Evolutionary conservation across 192 early-diverging fungal genomes (phyloP).

Genomic region (Cetraspora pellucida): DNA sequence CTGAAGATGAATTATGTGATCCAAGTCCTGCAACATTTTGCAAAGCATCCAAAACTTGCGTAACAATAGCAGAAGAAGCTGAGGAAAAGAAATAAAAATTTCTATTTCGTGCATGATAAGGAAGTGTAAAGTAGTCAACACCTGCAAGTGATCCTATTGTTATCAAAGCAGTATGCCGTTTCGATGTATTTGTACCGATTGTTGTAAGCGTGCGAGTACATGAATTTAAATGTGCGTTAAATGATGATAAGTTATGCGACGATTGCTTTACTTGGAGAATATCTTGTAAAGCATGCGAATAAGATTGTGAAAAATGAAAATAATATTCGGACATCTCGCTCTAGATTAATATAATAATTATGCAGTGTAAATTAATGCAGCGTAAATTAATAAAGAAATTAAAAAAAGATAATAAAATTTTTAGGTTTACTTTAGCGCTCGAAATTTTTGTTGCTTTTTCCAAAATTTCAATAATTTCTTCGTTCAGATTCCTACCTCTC

Average conservation of each 20-base stretch:
- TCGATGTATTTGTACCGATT: conserved; percentile 5
- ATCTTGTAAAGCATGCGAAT: conserved; percentile 27
- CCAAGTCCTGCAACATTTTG: conserved; percentile 35
- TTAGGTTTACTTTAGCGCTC: conserved; percentile 28
- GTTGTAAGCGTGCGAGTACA: conserved; percentile 30
- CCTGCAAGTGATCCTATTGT: conserved; percentile 38
- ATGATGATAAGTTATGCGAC: conserved; percentile 11
- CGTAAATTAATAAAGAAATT: not conserved
- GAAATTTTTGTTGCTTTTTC: conserved; percentile 27
- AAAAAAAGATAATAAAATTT: not conserved
- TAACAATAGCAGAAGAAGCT: conserved; percentile 9
- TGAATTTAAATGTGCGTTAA: conserved; percentile 16
- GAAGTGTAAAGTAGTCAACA: conserved; percentile 28
- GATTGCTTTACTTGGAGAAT: conserved; percentile 13
- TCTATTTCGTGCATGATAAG: not conserved
- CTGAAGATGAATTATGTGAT: not conserved
- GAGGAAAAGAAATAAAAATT: conserved; percentile 11
- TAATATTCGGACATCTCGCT: conserved; percentile 17
- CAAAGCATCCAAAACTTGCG: conserved; percentile 28
- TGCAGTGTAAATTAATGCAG: not conserved
- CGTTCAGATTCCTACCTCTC: not conserved
- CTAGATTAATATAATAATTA: conserved; percentile 14
- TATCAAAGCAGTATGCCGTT: conserved; percentile 35
- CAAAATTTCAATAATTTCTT: conserved; percentile 35
- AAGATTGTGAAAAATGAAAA: conserved; percentile 39